Percentiles rank a stretch among this genome's conserved stretches.
Evolutionary conservation across 2,329 filamentous ascomycete species (phyloP).

Genomic region (Cladosporium sp.): DNA sequence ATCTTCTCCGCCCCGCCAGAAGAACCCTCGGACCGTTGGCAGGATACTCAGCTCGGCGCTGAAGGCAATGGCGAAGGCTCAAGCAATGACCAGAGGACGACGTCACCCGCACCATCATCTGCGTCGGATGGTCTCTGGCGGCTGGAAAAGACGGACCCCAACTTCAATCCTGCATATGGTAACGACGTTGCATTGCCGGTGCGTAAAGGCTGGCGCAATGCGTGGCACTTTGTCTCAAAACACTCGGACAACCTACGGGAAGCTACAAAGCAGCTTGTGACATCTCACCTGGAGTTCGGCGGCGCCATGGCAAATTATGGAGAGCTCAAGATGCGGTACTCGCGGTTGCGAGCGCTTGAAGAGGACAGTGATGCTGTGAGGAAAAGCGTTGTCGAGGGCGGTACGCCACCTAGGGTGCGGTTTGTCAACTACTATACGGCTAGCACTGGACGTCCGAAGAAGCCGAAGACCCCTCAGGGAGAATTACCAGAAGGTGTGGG

Average conservation of each 20-base stretch:
- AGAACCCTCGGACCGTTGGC: constrained; percentile 23
- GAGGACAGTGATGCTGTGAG: constrained; percentile 55
- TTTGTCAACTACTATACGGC: constrained; percentile 90
- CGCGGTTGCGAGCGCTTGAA: constrained; percentile 65
- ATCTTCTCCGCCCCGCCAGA: constrained; percentile 58
- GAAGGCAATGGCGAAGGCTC: background rate
- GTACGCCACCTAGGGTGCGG: constrained; percentile 54
- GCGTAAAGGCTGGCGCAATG: constrained; percentile 62
- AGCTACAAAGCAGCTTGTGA: constrained; percentile 68
- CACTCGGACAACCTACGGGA: constrained; percentile 68
- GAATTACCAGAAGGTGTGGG: constrained; percentile 8
- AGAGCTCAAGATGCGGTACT: constrained; percentile 67
- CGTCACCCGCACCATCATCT: background rate
- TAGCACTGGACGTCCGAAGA: constrained; percentile 67
- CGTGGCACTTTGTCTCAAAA: constrained; percentile 76
- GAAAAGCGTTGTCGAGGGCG: constrained; percentile 29
- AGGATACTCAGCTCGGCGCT: background rate
- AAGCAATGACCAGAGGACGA: background rate
- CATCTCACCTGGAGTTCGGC: constrained; percentile 80
- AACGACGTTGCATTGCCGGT: constrained; percentile 70
- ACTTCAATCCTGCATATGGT: constrained; percentile 69
- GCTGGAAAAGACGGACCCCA: constrained; percentile 45
- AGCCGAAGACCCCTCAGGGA: constrained; percentile 43
- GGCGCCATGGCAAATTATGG: constrained; percentile 73
- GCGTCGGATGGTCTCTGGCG: constrained; percentile 26